These are phyloP conservation scores for Suillus paluster DNA, from an alignment of 768 basidiomycete species.

Conservation along the genomic window DNA sequence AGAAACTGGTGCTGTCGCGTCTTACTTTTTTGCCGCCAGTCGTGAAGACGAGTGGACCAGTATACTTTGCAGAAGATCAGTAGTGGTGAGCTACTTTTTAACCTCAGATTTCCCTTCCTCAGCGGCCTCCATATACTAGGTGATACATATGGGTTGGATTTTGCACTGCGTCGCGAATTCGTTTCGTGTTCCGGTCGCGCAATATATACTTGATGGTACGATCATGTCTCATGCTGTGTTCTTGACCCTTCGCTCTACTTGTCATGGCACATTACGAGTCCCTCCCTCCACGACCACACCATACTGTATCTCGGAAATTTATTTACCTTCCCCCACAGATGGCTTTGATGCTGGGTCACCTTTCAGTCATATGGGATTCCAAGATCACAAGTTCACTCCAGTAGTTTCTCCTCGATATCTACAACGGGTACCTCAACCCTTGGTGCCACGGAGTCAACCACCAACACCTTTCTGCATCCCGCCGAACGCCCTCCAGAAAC, in stretches of 20 bases:
- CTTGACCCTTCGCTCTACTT: neutral
- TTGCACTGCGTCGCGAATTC: slow-evolving; percentile 29
- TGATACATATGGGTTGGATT: slow-evolving; percentile 37
- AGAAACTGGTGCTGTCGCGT: slow-evolving; percentile 16
- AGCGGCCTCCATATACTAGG: slow-evolving; percentile 17
- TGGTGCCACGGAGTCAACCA: neutral
- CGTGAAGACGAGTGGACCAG: slow-evolving; percentile 30
- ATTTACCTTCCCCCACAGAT: neutral
- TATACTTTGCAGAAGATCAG: slow-evolving; percentile 30
- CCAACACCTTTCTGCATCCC: slow-evolving; percentile 18
- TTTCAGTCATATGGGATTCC: neutral
- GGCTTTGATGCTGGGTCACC: neutral
- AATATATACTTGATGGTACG: slow-evolving; percentile 37
- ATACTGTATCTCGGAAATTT: neutral
- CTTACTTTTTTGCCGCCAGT: slow-evolving; percentile 36
- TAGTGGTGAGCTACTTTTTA: slow-evolving; percentile 25
- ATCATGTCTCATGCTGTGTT: neutral
- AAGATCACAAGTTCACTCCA: neutral
- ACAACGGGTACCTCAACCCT: neutral
- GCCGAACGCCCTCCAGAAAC: slow-evolving; percentile 24
- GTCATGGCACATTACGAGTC: neutral
- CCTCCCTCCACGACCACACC: no score
- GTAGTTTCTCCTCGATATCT: no score
- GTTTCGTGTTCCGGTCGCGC: slow-evolving; percentile 30
- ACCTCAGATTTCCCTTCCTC: slow-evolving; percentile 12